Percentiles rank a stretch among this genome's conserved stretches.
phyloP scores from a whole-genome alignment of 352 stramenopile species.

The Saprolegnia diclina region DNA sequence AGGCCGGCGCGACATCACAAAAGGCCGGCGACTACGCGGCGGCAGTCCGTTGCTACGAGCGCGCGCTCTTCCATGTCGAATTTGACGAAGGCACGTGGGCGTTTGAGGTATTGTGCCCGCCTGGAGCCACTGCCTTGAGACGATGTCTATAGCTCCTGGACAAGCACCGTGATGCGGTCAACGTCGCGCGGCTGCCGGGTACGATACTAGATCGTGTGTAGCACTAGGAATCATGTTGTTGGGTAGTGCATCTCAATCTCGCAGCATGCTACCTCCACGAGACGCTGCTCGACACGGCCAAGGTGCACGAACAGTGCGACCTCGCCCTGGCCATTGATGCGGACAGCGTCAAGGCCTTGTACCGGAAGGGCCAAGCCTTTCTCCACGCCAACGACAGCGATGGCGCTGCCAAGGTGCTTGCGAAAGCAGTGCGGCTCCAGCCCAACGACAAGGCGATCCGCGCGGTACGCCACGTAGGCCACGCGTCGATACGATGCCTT shows the following conservation, averaged over 20 bases:
- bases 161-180: conserved; percentile 64
- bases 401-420: conserved; percentile 55
- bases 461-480: conserved; percentile 32
- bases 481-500: neutral
- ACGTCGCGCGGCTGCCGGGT: conserved; percentile 54
- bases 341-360: conserved; percentile 79
- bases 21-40: conserved; percentile 41
- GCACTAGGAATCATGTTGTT: neutral
- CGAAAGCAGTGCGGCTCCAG: conserved; percentile 47
- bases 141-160: conserved; percentile 47
- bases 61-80: conserved; percentile 70
- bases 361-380: conserved; percentile 59
- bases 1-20: conserved; percentile 54
- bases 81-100: conserved; percentile 83
- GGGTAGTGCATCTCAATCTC: conserved; percentile 65
- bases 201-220: neutral
- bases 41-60: conserved; percentile 68
- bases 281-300: conserved; percentile 34
- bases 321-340: conserved; percentile 65
- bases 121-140: neutral
- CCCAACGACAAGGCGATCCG: conserved; percentile 69
- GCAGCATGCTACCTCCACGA: conserved; percentile 61
- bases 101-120: conserved; percentile 52
- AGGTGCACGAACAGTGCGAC: conserved; percentile 62
- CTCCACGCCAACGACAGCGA: conserved; percentile 54